Evolutionary conservation across 2,329 filamentous ascomycete genomes (phyloP), one percentile per base, ranked within the genome.

Genomic region (Fusarium chaquense): DNA sequence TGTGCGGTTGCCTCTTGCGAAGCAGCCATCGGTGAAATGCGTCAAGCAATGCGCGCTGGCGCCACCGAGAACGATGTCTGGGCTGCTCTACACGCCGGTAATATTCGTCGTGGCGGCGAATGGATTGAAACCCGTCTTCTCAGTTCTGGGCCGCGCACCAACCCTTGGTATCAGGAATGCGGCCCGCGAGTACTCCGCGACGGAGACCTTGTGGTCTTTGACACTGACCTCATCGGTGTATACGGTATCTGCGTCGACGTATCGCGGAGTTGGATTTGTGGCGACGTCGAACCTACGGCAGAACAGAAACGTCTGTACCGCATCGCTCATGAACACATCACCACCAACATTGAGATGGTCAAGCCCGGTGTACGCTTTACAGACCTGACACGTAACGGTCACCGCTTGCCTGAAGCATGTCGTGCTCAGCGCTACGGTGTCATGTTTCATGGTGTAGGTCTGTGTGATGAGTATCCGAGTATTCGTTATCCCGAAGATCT

Each of bases 161-260:
- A 55, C 32, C 52, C 52, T 36, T 55, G 52, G 52, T 35, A 33
- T 3, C 52, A 55, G 5, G 52, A 55, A 35, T 45, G 36, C 11
- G 51, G 51, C 7, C 38, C 51, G 3, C 38, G 51, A 3, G 9
- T 45, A 4, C 38, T 54, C 3, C 18, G 22, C 4, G 38, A 54
- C 2, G 38, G 51, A 26, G 51, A 54, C 18, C 3, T 55, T 6
- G 22, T 55, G 22, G 38, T 18, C 5, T 26, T 55, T 18, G 52
- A 55, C 52, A 55, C 52, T n/a, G 52, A 55, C 3, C 51, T 54
- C 4, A 12, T 54, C 6, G 38, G 51, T 0, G 51, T 45, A 8
- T 54, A 54, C 22, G 51, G 51, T 35, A 54, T 54, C 12, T 54
- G 51, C 20, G 51, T 54, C 1, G 51, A 54, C 5, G 41, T 54